A percentile compares a stretch with the other conserved stretches of the same genome.
phyloP scores from a whole-genome alignment of 2,329 filamentous ascomycete genomes.

The Aspergillus sp. region DNA sequence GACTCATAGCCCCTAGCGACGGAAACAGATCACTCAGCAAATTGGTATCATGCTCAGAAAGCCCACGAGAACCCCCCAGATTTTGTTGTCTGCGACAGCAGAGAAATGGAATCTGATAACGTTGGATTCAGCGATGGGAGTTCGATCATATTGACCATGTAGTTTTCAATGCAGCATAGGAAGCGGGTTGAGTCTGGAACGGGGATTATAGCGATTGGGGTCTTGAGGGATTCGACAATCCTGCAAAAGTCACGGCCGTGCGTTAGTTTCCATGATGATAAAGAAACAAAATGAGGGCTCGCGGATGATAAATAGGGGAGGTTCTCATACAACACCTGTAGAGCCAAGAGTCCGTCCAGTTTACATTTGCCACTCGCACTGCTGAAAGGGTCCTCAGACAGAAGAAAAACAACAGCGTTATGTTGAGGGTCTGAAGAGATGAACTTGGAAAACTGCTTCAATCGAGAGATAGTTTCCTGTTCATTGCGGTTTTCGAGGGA shows the following conservation, averaged over 20 bases:
- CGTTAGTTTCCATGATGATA: too few species aligned
- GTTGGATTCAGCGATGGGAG: conserved; percentile 8
- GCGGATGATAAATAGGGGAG: too few species aligned
- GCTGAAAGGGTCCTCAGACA: conserved; percentile 15
- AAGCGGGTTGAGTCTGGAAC: conserved; percentile 21
- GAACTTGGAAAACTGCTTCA: conserved; percentile 10
- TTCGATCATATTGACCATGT: conserved; percentile 33
- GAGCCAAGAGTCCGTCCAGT: conserved; percentile 13
- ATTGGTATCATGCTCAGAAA: conserved; percentile 24
- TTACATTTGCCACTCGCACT: conserved; percentile 13
- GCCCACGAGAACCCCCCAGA: conserved; percentile 5
- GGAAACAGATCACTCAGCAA: conserved; percentile 28
- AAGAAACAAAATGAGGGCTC: too few species aligned
- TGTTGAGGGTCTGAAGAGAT: not conserved
- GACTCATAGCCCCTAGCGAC: conserved; percentile 15
- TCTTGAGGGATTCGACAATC: conserved; percentile 15
- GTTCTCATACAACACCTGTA: conserved; percentile 20
- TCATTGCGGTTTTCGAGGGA: conserved; percentile 10
- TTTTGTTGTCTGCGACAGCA: conserved; percentile 17
- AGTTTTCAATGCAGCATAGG: conserved; percentile 15
- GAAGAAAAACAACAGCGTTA: conserved; percentile 17
- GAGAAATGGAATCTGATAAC: conserved; percentile 10
- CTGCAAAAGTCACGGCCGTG: conserved; percentile 4
- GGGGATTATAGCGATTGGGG: conserved; percentile 24
- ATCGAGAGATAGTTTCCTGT: conserved; percentile 11